Conservation (phyloP, 208 protist genomes). For the Wallacemonas sp. region DNA sequence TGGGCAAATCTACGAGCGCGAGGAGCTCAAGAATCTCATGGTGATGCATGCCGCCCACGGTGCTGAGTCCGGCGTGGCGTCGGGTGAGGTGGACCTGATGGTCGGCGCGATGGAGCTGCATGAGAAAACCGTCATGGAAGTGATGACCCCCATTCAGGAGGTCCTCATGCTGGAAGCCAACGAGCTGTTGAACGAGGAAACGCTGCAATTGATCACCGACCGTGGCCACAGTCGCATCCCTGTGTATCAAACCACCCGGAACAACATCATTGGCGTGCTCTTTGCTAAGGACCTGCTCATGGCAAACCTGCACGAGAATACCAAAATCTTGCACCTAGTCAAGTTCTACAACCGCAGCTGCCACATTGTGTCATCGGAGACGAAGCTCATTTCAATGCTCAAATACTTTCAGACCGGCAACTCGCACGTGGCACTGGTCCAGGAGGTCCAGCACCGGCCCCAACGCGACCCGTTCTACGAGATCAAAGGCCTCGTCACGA, state of each 20-base stretch:
- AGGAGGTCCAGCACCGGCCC: conserved; percentile 85
- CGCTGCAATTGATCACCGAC: conserved; percentile 90
- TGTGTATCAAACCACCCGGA: conserved; percentile 89
- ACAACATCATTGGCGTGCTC: conserved; percentile 92
- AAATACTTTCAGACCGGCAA: conserved; percentile 94
- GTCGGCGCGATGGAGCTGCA: conserved; percentile 94
- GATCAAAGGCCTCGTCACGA: conserved; percentile 94
- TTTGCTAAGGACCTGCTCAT: conserved; percentile 95
- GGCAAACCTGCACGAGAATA: conserved; percentile 92
- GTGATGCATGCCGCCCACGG: conserved; percentile 91
- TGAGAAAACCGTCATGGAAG: conserved; percentile 90
- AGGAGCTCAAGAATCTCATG: conserved; percentile 96
- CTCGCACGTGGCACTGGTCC: conserved; percentile 93
- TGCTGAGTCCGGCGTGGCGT: conserved; percentile 80
- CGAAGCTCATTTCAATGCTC: conserved; percentile 93
- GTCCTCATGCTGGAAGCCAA: conserved; percentile 93
- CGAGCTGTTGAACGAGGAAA: conserved; percentile 91
- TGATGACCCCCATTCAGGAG: conserved; percentile 94
- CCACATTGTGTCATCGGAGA: conserved; percentile 87
- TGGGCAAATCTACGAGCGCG: conserved; percentile 94
- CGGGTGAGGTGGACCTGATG: conserved; percentile 91
- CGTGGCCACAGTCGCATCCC: conserved; percentile 94
- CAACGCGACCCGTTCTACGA: conserved; percentile 94
- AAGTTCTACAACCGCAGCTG: conserved; percentile 93
- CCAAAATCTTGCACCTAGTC: conserved; percentile 90